A percentile compares a stretch with the other conserved stretches of the same genome.
These are phyloP conservation scores for Vittaforma corneae DNA, from an alignment of 371 early-diverging fungal genomes.

Conservation along the genomic window DNA sequence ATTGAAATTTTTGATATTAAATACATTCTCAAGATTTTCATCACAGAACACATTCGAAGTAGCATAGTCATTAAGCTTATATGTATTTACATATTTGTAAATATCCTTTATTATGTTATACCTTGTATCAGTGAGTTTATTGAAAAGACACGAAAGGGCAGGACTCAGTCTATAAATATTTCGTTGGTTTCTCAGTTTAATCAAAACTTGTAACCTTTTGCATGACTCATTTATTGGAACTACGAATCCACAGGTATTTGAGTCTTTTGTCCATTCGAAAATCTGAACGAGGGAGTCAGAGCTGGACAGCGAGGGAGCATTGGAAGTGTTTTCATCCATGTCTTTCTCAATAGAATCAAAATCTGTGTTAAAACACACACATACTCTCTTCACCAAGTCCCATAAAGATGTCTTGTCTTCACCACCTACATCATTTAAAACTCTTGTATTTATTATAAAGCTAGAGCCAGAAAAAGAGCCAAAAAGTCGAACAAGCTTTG, in stretches of 20 bases:
- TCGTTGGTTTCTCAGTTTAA: constrained; percentile 37
- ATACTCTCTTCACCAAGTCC: constrained; percentile 40
- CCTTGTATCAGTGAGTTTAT: constrained; percentile 31
- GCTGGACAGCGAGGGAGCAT: too few species aligned
- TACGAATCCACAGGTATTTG: constrained; percentile 32
- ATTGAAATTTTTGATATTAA: constrained; percentile 29
- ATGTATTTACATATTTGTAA: constrained; percentile 41
- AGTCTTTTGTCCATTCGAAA: constrained; percentile 41
- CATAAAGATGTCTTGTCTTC: constrained; percentile 17
- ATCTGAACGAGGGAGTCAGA: neutral
- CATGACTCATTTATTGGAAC: neutral
- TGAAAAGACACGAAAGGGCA: constrained; percentile 14
- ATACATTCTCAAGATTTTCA: constrained; percentile 21
- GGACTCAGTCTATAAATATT: constrained; percentile 33
- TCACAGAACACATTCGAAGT: constrained; percentile 26
- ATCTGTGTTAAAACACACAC: neutral
- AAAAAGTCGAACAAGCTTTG: constrained; percentile 46
- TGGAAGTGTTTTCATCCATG: neutral
- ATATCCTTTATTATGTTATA: constrained; percentile 40
- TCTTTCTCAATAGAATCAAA: neutral
- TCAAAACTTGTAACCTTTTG: constrained; percentile 2
- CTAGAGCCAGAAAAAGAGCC: constrained; percentile 26
- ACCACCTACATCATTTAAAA: constrained; percentile 46
- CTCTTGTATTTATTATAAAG: constrained; percentile 47
- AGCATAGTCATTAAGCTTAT: constrained; percentile 18